Evolutionary conservation across 805 yeast genomes (phyloP), one percentile per base, ranked within the genome.

Genomic region (Starmerella cellae): DNA sequence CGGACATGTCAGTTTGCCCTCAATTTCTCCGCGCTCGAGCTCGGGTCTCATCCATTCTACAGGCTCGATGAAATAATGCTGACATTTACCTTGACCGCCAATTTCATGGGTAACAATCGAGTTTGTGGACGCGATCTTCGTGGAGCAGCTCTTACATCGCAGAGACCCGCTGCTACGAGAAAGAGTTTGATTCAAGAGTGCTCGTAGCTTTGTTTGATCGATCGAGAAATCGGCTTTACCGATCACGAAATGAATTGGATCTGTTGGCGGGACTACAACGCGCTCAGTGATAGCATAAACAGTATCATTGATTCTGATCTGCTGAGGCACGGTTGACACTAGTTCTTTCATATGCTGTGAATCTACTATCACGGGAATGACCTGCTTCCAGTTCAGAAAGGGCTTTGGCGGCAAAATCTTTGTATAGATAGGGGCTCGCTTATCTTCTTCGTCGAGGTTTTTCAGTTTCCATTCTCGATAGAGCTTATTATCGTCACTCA

Each of bases 31-130:
- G 51, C 71, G 69, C 37, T 70, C 75, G 31, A 88, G 63, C 58
- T 83, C 95, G 4, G 66, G 65, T 45, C 78, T 73, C 98, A 91
- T 91, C 98, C 98, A 91, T 27, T 68, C 68, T 41, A 88, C 63
- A 0, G 97, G 97, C 60, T 91, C 96, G 23, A 82, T 66, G 54
- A 85, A 91, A 57, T 68, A 79, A 59, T 87, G 95, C 5, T 93
- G 81, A 60, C 98, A 88, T 21, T 31, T 37, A 22, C 53, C 53
- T 13, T 41, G 40, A 14, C 36, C 22, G 20, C 50, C 50, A 3
- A 44, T 40, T 19, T 45, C 39, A 60, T 87, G 95, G 19, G 65
- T 59, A 24, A 81, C 72, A 43, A 80, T 70, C 16, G 79, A 72
- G 2, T 70, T 60, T 1, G 81, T 73, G 17, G 68, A 60, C 0